A percentile compares a stretch with the other conserved stretches of the same genome.
Conservation (phyloP, 257 asterid genomes). For the Avicennia marina region DNA sequence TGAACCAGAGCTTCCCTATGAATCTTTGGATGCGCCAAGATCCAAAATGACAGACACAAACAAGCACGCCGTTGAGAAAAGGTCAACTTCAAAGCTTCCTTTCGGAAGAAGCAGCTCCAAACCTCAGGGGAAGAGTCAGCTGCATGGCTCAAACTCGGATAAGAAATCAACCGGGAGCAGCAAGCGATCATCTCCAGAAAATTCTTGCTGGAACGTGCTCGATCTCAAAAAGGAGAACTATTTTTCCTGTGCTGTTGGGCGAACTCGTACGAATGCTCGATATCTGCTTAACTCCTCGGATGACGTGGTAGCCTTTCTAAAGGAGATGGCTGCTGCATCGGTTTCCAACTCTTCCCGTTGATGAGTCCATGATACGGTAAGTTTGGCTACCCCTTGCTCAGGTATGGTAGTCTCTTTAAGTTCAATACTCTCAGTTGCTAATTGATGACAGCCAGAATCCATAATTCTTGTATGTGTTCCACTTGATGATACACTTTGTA, state of each 20-base stretch:
- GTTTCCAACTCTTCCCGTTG: no score
- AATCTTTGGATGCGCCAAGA: constrained; percentile 40
- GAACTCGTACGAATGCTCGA: constrained; percentile 78
- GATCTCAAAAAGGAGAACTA: constrained; percentile 93
- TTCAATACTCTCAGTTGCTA: no score
- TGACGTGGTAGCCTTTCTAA: constrained; percentile 62
- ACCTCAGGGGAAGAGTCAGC: constrained; percentile 31
- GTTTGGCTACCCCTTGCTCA: no score
- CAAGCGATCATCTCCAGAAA: constrained; percentile 28
- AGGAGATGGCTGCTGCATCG: constrained; percentile 50
- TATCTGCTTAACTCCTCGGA: constrained; percentile 58
- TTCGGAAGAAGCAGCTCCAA: constrained; percentile 36
- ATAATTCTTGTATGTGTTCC: no score
- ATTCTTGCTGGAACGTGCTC: constrained; percentile 66
- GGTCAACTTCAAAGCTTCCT: constrained; percentile 37
- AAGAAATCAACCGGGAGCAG: constrained; percentile 32
- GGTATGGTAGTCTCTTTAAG: no score
- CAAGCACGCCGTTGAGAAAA: constrained; percentile 36
- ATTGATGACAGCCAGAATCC: no score
- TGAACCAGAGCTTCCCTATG: constrained; percentile 88
- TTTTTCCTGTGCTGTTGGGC: constrained; percentile 88
- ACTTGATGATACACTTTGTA: no score
- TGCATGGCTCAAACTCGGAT: constrained; percentile 22
- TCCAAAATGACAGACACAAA: constrained; percentile 38
- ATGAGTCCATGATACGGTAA: no score